Percentiles rank a stretch among this genome's conserved stretches.
phyloP scores from a whole-genome alignment of 345 rosid genomes.

The Rhizophora mangle region DNA sequence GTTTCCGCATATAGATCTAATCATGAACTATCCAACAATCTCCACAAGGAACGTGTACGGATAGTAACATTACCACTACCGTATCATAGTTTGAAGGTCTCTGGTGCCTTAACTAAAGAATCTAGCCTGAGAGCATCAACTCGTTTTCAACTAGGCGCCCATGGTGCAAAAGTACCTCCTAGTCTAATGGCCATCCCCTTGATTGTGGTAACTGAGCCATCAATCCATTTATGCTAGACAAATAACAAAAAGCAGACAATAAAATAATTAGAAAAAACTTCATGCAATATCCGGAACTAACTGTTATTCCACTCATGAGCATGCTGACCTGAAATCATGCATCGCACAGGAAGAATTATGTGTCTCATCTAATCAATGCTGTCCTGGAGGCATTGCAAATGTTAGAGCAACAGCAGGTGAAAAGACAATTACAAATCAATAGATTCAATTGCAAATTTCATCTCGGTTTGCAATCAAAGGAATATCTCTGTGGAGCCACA shows the following conservation, averaged over 20 bases:
- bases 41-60: no score
- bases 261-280: conserved; percentile 11
- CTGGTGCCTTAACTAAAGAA: not conserved
- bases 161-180: not conserved
- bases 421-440: not conserved
- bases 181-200: conserved; percentile 7
- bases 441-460: not conserved
- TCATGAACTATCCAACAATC: no score
- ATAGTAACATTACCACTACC: no score
- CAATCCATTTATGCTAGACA: conserved; percentile 8
- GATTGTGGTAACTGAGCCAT: not conserved
- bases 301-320: not conserved
- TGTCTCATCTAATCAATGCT: not conserved
- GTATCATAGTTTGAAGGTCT: not conserved
- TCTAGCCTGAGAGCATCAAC: not conserved
- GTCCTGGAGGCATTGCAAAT: conserved; percentile 13
- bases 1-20: no score
- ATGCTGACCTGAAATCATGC: conserved; percentile 9
- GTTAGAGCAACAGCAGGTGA: conserved; percentile 6
- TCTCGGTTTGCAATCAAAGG: conserved; percentile 2
- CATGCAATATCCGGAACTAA: not conserved
- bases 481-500: not conserved
- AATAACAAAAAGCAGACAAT: not conserved
- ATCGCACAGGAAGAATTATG: not conserved
- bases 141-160: no score